Evolutionary conservation across 352 stramenopile genomes (phyloP).

Genomic region (Pythium vanterpoolii): DNA sequence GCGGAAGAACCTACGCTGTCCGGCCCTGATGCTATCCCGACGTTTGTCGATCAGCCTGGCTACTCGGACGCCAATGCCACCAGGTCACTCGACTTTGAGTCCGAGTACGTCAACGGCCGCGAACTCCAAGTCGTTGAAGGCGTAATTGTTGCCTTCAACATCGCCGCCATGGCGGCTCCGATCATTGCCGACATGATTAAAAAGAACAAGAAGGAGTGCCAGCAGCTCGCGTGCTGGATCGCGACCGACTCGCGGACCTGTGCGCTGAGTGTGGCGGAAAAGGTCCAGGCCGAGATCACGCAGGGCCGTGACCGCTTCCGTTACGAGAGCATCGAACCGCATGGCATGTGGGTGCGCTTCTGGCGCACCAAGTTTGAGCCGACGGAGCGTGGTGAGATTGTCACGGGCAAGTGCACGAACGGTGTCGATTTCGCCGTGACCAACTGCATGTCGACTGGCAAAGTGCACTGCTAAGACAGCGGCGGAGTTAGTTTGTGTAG

Average conservation of each 20-base stretch:
- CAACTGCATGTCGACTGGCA: conserved; percentile 6
- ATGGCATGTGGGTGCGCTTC: too few species aligned
- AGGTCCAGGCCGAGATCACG: neutral
- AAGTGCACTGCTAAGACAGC: conserved; percentile 2
- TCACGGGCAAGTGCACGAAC: conserved; percentile 5
- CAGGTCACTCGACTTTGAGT: too few species aligned
- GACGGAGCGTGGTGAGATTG: neutral
- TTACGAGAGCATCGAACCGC: neutral
- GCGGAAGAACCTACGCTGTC: too few species aligned
- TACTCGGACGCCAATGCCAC: too few species aligned
- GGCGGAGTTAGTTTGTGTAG: too few species aligned
- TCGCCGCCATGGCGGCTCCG: too few species aligned
- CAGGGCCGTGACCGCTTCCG: neutral
- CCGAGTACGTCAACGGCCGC: too few species aligned
- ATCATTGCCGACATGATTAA: too few species aligned
- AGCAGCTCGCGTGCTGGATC: neutral
- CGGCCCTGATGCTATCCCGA: too few species aligned
- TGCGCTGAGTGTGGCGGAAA: neutral
- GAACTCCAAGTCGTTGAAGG: too few species aligned
- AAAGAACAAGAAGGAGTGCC: neutral
- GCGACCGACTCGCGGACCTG: neutral
- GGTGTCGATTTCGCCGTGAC: neutral
- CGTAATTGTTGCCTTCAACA: too few species aligned
- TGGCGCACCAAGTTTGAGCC: conserved; percentile 20
- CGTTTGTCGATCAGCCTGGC: too few species aligned